Base-by-base conservation (phyloP, 2,329 filamentous ascomycete genomes). In the Trichoderma sp. region DNA sequence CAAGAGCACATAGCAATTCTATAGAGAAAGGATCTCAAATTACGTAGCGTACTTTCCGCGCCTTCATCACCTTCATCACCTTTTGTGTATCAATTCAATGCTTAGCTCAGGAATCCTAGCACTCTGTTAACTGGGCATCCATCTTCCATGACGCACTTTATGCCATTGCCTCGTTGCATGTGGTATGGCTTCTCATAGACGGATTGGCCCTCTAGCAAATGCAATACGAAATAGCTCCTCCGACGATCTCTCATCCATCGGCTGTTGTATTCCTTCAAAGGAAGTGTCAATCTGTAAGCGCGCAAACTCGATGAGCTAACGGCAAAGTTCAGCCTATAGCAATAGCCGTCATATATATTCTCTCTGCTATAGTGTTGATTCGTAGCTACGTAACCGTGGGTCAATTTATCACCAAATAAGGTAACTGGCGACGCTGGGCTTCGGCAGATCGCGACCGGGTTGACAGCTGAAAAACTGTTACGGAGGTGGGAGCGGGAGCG, bases 161-260 rank as follows among this genome's bases (percentile, higher is more conserved):
- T 59, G 21, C 16, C 16, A 29, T 59, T 43, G 21, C 21, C 40
- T 8, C 19, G 16, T 8, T 43, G 16, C 19, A 43, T 43, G 19
- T 10, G 7, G 19, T 6, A 7, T n/a, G 19, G 19, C 6, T 40
- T 40, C 60, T 72, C n/a, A 72, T 72, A 11, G 40, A 64, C 43
- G 70, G 71, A 0, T 52, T 74, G 53, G 71, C 70, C 7, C n/a
- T 66, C 16, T 68, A 71, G 68, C 24, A 66, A 57, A 29, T 19
- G 16, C 4, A 7, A 65, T 72, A 2, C 72, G 72, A 72, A 73
- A 72, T 10, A 71, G 71, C 47, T 29, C 63, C 72, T 13, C 40
- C 72, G 6, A 27, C 71, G 14, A 73, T 72, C 62, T 72, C 33
- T 66, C 68, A 21, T 74, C 73, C 53, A 70, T 74, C n/a, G 72